Percentiles rank a stretch among this genome's conserved stretches.
Conservation (phyloP, 768 basidiomycete species). For the Chalciporus sphaerocephalus region DNA sequence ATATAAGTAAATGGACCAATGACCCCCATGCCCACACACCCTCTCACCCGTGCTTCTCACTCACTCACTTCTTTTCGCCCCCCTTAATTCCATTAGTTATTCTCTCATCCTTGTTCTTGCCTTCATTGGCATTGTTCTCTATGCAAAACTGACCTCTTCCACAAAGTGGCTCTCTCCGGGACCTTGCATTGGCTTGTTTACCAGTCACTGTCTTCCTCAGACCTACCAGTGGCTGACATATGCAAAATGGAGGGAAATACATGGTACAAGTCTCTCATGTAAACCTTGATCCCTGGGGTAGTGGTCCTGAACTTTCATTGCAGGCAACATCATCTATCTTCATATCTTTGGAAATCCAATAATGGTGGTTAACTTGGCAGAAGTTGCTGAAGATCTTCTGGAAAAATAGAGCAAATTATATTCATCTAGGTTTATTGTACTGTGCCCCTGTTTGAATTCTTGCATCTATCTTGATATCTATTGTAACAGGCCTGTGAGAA, state of each 20-base stretch:
- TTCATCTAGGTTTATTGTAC: slow-evolving; percentile 32
- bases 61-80: neutral
- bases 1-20: neutral
- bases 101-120: neutral
- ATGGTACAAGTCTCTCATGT: slow-evolving; percentile 29
- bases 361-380: slow-evolving; percentile 42
- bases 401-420: slow-evolving; percentile 44
- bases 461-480: neutral
- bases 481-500: slow-evolving; percentile 31
- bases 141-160: slow-evolving; percentile 3
- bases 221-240: slow-evolving; percentile 44
- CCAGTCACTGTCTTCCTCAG: slow-evolving; percentile 31
- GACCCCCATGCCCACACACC: neutral
- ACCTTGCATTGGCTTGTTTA: slow-evolving; percentile 37
- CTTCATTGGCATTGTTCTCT: slow-evolving; percentile 12
- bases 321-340: slow-evolving; percentile 47
- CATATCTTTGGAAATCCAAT: slow-evolving; percentile 43
- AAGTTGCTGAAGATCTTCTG: slow-evolving; percentile 40
- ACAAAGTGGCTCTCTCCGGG: slow-evolving; percentile 36
- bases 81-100: neutral
- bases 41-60: neutral
- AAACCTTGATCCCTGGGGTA: neutral
- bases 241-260: slow-evolving; percentile 40
- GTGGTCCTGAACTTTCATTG: slow-evolving; percentile 1
- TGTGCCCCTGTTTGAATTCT: neutral